Evolutionary conservation across 2,329 filamentous ascomycete species (phyloP), one percentile per base, ranked within the genome.

Genomic region (Neofusicoccum laricinum): DNA sequence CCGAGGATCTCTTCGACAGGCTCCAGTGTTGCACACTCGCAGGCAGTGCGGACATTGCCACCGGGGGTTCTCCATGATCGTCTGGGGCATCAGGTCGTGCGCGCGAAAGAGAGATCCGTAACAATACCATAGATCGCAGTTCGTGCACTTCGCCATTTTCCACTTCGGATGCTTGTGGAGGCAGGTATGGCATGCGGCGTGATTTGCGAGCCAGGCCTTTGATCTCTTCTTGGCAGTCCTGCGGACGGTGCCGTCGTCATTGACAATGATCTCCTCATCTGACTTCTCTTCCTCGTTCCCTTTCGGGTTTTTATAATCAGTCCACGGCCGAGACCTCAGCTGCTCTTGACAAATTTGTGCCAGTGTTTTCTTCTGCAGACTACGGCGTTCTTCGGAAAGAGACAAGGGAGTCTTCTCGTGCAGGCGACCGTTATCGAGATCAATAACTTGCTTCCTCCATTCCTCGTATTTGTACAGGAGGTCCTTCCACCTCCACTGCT

Each of bases 301-400:
- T 30, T 76, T 67, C 45, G 86, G 84, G 68, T 90, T 90, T 8
- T 86, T 90, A 55, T 93, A 88, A 71, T 97, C 92, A 19, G 90
- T 89, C 83, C 89, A 97, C 0, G 94, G 93, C 38, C 95, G 86
- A 61, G 85, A 80, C 67, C 86, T 87, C 15, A 98, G 80, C 70
- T 97, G 92, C 68, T 96, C 91, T 75, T 97, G 94, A 74, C 93
- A 98, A n/a, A 98, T 88, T 70, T 97, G 90, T 4, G 94, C 94
- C 7, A 96, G 82, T 0, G 93, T 90, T 73, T 93, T 96, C 75
- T 89, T 93, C 15, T 85, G 86, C 6, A 86, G 78, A 51, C 84
- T 85, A 68, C 86, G 85, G 38, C 88, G 84, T 58, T 91, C 92
- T 61, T 91, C 82, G 65, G 89, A 83, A 2, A 97, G 82, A 0